Percentiles rank a stretch among this genome's conserved stretches.
Evolutionary conservation across 2,329 filamentous ascomycete species (phyloP).

Genomic region (Xylariaceae sp.): DNA sequence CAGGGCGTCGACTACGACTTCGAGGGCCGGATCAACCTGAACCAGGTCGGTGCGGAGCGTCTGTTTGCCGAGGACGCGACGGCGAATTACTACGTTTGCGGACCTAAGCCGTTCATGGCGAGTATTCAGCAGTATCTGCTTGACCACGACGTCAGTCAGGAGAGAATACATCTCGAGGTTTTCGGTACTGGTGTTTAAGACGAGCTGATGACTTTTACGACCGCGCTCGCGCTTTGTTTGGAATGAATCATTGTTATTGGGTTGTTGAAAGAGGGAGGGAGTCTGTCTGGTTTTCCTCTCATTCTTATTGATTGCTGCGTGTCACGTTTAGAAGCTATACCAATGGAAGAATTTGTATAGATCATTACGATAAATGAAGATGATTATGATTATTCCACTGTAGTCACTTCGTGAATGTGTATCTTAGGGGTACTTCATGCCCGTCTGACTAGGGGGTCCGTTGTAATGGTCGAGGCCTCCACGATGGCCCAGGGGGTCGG

Average conservation of each 20-base stretch:
- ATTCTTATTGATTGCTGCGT: no score
- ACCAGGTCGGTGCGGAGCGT: slow-evolving; percentile 45
- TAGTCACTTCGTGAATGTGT: no score
- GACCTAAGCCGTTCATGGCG: slow-evolving; percentile 65
- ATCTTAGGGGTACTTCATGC: not conserved
- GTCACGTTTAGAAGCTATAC: no score
- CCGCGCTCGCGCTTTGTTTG: no score
- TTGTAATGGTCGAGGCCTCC: not conserved
- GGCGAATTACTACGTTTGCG: slow-evolving; percentile 68
- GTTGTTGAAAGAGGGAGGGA: no score
- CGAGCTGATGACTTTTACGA: not conserved
- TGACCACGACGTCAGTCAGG: slow-evolving; percentile 50
- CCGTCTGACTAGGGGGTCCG: not conserved
- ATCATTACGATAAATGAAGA: no score
- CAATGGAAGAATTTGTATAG: no score
- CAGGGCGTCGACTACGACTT: slow-evolving; percentile 55
- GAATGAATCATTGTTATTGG: no score
- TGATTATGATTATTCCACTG: no score
- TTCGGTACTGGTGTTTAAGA: slow-evolving; percentile 47
- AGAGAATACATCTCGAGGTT: slow-evolving; percentile 60
- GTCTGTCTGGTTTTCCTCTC: no score
- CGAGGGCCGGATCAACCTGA: slow-evolving; percentile 54
- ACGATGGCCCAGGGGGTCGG: not conserved
- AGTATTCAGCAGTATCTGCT: slow-evolving; percentile 50
- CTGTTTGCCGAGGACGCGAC: slow-evolving; percentile 50